A percentile compares a stretch with the other conserved stretches of the same genome.
phyloP scores from a whole-genome alignment of 768 basidiomycete genomes.

The Kwoniella mangroviensis region DNA sequence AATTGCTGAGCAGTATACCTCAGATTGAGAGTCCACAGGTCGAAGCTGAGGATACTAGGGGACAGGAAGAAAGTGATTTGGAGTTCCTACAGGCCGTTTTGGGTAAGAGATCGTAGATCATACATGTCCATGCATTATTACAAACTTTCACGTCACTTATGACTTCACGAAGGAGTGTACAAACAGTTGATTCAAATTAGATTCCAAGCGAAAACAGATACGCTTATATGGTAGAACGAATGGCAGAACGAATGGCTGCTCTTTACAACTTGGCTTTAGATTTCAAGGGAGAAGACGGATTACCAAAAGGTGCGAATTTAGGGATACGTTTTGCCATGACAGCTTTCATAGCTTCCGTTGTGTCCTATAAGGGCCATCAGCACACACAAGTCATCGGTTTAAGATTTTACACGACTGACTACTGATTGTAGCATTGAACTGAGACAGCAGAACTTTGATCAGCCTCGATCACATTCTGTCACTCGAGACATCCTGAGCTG shows the following conservation, averaged over 20 bases:
- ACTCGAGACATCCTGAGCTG: neutral
- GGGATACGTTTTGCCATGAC: conserved; percentile 35
- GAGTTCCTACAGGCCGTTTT: conserved; percentile 22
- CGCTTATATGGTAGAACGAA: too few species aligned
- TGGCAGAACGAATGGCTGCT: too few species aligned
- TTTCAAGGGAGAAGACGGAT: neutral
- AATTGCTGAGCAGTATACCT: conserved; percentile 14
- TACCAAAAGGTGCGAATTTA: conserved; percentile 30
- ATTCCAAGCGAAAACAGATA: too few species aligned
- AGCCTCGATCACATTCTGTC: neutral
- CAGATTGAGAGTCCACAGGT: neutral
- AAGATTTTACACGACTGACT: conserved; percentile 53
- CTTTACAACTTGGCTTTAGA: neutral
- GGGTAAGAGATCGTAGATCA: conserved; percentile 17
- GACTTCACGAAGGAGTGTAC: neutral
- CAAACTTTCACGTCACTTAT: neutral
- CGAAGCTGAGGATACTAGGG: neutral
- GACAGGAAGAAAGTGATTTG: conserved; percentile 17
- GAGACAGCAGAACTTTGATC: neutral
- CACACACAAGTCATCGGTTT: too few species aligned
- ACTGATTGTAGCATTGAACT: conserved; percentile 63
- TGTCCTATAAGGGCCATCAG: conserved; percentile 31
- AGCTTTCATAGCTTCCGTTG: conserved; percentile 43
- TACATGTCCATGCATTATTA: conserved; percentile 9
- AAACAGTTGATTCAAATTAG: too few species aligned